Base-by-base conservation (phyloP, 1,284 basidiomycete genomes). In the Leucoagaricus sp. region DNA sequence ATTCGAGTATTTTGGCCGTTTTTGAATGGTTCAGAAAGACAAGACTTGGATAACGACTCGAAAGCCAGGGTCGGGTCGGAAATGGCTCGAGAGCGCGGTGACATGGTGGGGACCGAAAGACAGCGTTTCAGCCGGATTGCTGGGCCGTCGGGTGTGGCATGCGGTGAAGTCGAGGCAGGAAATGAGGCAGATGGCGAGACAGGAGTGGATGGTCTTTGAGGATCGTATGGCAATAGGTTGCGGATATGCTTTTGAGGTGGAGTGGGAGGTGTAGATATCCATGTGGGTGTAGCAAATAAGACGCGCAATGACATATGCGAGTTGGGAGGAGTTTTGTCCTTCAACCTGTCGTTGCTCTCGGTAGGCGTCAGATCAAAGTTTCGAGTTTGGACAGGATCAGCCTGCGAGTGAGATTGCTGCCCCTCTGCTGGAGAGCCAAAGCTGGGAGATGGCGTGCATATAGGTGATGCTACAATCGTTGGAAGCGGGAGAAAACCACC, bases 381-480 rank as follows among this genome's bases (percentile, higher is more conserved):
- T 9, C 29, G 33, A 41, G 31, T 19, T 26, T 38, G n/a, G 13
- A 38, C 17, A 26, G 36, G n/a, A 23, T 57, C 47, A 23, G n/a
- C 25, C n/a, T 25, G 9, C 29, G 49, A 5, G 26, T n/a, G 25
- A n/a, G 33, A 21, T 5, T 5, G 40, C 19, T 21, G 17, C 8
- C 15, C 21, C 15, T 54, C 45, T 29, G 9, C 12, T 8, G 36
- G 31, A 34, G 71, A n/a, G 6, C 2, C 69, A 26, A 70, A 62
- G 38, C 72, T 73, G 4, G 72, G 59, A 5, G 72, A 75, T 15
- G 83, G 81, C 2, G 82, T 81, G 65, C 76, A 75, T 53, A 80
- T 65, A n/a, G 84, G 84, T 3, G 84, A 85, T 33, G 82, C 82
- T 56, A 76, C 73, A 60, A 85, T 86, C 49, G 82, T 77, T 21